Evolutionary conservation across 169 alveolate genomes (phyloP).

Genomic region (Plasmodium blacklocki): DNA sequence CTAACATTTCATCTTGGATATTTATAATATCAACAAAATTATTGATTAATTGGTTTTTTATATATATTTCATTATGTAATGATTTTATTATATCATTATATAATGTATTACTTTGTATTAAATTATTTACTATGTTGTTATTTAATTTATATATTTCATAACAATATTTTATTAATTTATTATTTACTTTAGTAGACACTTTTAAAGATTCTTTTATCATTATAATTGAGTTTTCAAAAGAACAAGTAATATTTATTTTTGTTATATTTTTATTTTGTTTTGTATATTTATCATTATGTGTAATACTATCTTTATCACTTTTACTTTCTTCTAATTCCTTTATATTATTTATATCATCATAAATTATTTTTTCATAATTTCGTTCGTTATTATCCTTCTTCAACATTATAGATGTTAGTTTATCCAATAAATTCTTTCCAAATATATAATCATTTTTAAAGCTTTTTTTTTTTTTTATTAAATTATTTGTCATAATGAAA

Average conservation of each 20-base stretch:
- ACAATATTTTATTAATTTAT: slow-evolving; percentile 16
- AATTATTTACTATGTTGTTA: slow-evolving; percentile 6
- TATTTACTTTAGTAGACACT: slow-evolving; percentile 10
- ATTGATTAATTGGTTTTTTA: slow-evolving; percentile 13
- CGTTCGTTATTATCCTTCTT: background rate
- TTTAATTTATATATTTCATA: slow-evolving; percentile 49
- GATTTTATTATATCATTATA: background rate
- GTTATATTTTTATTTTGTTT: too few relatives aligned
- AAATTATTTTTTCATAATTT: too few relatives aligned
- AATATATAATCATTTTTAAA: too few relatives aligned
- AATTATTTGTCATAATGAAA: slow-evolving; percentile 28
- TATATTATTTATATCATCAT: too few relatives aligned
- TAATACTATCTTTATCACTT: too few relatives aligned
- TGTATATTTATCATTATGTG: too few relatives aligned
- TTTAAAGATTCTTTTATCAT: background rate
- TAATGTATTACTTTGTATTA: slow-evolving; percentile 10
- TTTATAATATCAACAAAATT: slow-evolving; percentile 15
- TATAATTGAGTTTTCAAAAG: too few relatives aligned
- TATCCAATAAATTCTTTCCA: too few relatives aligned
- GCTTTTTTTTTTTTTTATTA: background rate
- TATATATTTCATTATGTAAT: slow-evolving; percentile 16
- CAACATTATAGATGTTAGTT: background rate
- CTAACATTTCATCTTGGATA: slow-evolving; percentile 4
- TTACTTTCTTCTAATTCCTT: too few relatives aligned
- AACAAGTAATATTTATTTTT: too few relatives aligned